Evolutionary conservation across 2,329 filamentous ascomycete species (phyloP).

Genomic region (Colletotrichum chrysophilum): DNA sequence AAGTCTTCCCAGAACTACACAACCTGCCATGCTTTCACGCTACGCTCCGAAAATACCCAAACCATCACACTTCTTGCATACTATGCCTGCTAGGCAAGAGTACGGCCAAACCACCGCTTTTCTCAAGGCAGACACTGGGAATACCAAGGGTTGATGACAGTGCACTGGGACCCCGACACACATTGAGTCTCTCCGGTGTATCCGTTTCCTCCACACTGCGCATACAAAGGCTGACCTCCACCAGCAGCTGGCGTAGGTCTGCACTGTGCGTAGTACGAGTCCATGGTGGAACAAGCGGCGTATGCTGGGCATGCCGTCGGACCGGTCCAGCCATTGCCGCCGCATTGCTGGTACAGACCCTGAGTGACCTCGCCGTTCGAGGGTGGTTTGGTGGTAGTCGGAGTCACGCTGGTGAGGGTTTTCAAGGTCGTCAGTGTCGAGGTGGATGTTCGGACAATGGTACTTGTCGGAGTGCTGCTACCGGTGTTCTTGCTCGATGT

Average conservation of each 20-base stretch:
- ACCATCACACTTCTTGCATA: not conserved
- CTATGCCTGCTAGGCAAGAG: not conserved
- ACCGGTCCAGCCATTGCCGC: not conserved
- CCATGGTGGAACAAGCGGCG: not conserved
- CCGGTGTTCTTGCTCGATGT: not conserved
- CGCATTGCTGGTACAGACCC: slow-evolving; percentile 3
- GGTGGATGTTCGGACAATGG: not conserved
- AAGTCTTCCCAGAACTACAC: not conserved
- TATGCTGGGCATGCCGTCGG: not conserved
- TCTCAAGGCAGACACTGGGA: slow-evolving; percentile 2
- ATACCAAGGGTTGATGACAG: slow-evolving; percentile 1
- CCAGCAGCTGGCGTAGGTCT: not conserved
- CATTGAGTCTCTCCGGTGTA: not conserved
- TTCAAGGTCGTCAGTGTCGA: not conserved
- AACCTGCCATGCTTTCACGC: not conserved
- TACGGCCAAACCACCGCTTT: not conserved
- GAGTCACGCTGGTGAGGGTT: not conserved
- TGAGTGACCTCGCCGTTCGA: not conserved
- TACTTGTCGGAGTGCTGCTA: not conserved
- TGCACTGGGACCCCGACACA: slow-evolving; percentile 2
- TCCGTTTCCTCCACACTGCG: not conserved
- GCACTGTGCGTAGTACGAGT: slow-evolving; percentile 10
- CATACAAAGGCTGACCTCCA: not conserved
- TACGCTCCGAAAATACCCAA: not conserved
- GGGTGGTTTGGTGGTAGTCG: not conserved